Evolutionary conservation across 352 stramenopile species (phyloP), one percentile per base, ranked within the genome.

Genomic region (Globisporangium heterothallicum): DNA sequence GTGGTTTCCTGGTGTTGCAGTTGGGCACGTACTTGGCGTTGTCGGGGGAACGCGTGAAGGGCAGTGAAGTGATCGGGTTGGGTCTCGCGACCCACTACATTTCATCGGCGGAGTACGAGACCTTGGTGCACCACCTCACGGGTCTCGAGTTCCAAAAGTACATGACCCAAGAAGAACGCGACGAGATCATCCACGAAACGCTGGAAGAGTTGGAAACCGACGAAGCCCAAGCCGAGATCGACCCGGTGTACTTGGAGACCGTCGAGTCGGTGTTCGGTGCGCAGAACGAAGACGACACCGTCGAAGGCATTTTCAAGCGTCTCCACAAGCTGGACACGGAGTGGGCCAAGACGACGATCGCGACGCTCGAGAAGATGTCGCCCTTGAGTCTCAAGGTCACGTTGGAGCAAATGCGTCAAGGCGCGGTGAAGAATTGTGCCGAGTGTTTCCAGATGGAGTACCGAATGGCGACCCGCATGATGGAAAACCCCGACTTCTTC

Each of bases 71-170:
- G 21, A 84, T 99, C 27, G 92, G 92, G 30, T 73, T 96, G 18
- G 95, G 95, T 24, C 83, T 99, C 16, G 96, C 97, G 24, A 99
- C 97, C 8, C 97, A 99, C 73, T 98, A 97, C 68, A 60, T 99
- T 27, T 67, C 78, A n/a, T 92, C 86, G 16, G 74, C 74, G 34
- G 68, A 93, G 42, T 83, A 98, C 58, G 72, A 90, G 24, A 82
- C 91, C 41, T 70, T 98, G 27, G 77, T 95, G 52, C 62, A 88
- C 61, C 88, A 93, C 42, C 61, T 98, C 6, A 78, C 88, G 29
- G 78, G 81, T 5, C 74, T 92, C 22, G 77, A 89, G 46, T 90
- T 92, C 50, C 67, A 49, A 53, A 26, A 78, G 46, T 19, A 78
- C 35, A 74, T 95, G 61, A 63, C 93, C 7, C 76, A 92, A 34